Evolutionary conservation across 768 basidiomycete species (phyloP).

Genomic region (Pleurotus salmoneostramineus): DNA sequence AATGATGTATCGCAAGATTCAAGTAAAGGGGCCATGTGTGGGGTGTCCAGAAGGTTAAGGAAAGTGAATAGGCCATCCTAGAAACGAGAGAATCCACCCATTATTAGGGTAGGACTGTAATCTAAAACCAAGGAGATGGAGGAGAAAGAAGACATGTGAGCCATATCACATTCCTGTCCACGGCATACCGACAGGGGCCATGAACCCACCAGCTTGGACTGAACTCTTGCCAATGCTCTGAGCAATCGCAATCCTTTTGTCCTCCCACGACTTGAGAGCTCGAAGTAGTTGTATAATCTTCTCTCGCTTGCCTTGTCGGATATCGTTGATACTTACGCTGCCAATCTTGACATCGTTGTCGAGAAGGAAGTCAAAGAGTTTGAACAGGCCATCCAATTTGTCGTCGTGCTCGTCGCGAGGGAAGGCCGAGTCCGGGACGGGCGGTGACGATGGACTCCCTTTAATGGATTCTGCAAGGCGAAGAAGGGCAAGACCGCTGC

Average conservation of each 20-base stretch:
- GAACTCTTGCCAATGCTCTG: conserved; percentile 44
- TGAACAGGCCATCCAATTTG: conserved; percentile 83
- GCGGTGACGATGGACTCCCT: conserved; percentile 58
- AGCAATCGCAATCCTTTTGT: conserved; percentile 58
- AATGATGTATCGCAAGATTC: too few species aligned
- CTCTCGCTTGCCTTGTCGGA: conserved; percentile 75
- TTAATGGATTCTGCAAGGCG: conserved; percentile 83
- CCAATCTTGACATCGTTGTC: conserved; percentile 93
- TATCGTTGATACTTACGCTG: conserved; percentile 90
- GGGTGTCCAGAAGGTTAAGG: too few species aligned
- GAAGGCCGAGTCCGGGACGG: conserved; percentile 79
- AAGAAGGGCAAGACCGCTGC: conserved; percentile 73
- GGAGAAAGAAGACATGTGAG: not conserved
- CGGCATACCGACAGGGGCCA: conserved; percentile 21
- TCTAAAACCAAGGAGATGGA: not conserved
- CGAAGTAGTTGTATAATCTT: conserved; percentile 79
- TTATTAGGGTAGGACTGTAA: not conserved
- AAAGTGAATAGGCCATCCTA: not conserved
- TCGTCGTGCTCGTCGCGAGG: conserved; percentile 65
- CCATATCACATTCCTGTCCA: conserved; percentile 6
- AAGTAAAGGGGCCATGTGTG: too few species aligned
- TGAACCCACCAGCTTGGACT: conserved; percentile 30
- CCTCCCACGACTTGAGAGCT: conserved; percentile 78
- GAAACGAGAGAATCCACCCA: not conserved
- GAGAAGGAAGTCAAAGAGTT: conserved; percentile 87